phyloP scores from a whole-genome alignment of 306 rosid species.

The Trichosanthes cucumerina region DNA sequence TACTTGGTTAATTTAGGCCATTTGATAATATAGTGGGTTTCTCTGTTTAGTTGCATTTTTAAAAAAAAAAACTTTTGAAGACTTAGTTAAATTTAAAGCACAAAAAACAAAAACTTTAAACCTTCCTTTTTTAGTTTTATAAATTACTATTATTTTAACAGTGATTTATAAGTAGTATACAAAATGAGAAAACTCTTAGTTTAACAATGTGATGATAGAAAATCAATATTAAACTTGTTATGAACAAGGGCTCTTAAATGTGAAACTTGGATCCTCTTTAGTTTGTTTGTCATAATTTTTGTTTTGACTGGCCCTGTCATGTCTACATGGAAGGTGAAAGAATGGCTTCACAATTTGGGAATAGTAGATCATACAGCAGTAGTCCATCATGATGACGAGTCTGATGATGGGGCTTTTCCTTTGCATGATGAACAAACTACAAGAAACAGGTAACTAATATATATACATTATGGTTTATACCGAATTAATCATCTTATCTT shows the following conservation, averaged over 20 bases:
- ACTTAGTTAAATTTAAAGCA: background rate
- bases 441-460: constrained; percentile 43
- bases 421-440: constrained; percentile 48
- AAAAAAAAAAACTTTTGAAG: background rate
- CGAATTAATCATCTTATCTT: background rate
- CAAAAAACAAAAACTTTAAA: background rate
- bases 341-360: constrained; percentile 88
- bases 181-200: background rate
- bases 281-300: background rate
- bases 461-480: background rate
- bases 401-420: constrained; percentile 73
- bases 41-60: background rate
- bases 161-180: background rate
- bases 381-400: constrained; percentile 70
- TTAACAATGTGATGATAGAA: background rate
- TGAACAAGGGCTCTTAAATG: background rate
- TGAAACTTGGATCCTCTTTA: constrained; percentile 6
- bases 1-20: background rate
- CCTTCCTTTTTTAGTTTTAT: background rate
- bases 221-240: background rate
- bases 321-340: constrained; percentile 48
- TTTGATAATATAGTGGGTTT: background rate
- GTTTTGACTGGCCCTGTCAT: background rate
- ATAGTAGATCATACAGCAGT: constrained; percentile 66
- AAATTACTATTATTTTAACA: background rate